Percentiles rank a stretch among this genome's conserved stretches.
These are phyloP conservation scores for Immersiella caudata DNA, from an alignment of 495 filamentous ascomycete species.

Conservation along the genomic window DNA sequence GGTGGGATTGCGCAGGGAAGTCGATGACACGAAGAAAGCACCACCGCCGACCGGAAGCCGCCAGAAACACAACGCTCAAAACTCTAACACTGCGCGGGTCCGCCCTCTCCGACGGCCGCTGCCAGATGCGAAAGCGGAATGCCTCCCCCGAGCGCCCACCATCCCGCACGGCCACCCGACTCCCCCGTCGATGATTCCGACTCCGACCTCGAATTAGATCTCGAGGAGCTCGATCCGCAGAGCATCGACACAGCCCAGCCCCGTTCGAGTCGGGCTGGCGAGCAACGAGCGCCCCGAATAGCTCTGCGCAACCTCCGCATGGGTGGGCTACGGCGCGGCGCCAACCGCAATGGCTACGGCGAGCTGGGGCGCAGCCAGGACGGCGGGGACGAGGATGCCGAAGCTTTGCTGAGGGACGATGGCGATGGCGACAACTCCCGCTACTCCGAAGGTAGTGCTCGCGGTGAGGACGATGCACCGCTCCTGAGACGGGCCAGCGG, in stretches of 20 bases:
- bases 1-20: slow-evolving; percentile 8
- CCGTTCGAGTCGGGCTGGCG: background rate
- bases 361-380: slow-evolving; percentile 60
- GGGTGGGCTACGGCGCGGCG: slow-evolving; percentile 53
- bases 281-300: slow-evolving; percentile 60
- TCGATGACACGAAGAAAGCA: background rate
- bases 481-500: slow-evolving; percentile 49
- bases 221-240: slow-evolving; percentile 69
- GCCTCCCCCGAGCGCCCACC: slow-evolving; percentile 55
- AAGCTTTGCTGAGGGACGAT: slow-evolving; percentile 60
- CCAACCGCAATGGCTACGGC: slow-evolving; percentile 59
- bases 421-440: slow-evolving; percentile 50
- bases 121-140: slow-evolving; percentile 55
- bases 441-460: slow-evolving; percentile 55
- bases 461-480: slow-evolving; percentile 66
- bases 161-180: slow-evolving; percentile 53
- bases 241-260: slow-evolving; percentile 33
- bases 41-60: background rate
- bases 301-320: slow-evolving; percentile 72
- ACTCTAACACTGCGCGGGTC: slow-evolving; percentile 1
- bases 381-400: slow-evolving; percentile 58
- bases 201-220: slow-evolving; percentile 72
- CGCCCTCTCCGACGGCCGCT: background rate
- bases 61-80: slow-evolving; percentile 10
- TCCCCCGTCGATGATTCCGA: slow-evolving; percentile 58